Evolutionary conservation across 345 rosid species (phyloP).

Genomic region (Crucihimalaya himalaica): DNA sequence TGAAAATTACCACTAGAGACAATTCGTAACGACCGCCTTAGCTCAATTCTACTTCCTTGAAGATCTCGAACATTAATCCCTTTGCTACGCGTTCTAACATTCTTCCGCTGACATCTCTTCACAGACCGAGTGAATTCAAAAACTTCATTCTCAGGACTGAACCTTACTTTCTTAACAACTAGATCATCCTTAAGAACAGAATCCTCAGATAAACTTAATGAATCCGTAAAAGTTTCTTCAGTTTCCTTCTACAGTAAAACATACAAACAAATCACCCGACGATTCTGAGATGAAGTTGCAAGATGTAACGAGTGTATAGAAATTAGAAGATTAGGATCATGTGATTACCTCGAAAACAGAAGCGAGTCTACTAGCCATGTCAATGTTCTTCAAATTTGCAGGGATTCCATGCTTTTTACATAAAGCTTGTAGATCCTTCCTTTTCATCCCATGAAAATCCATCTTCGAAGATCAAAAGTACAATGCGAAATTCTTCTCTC

Average conservation of each 20-base stretch:
- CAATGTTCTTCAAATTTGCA: conserved; percentile 53
- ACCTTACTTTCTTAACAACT: conserved; percentile 56
- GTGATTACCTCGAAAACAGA: conserved; percentile 44
- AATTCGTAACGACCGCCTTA: conserved; percentile 10
- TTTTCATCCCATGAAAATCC: conserved; percentile 54
- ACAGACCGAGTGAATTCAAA: conserved; percentile 48
- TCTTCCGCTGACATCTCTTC: conserved; percentile 17
- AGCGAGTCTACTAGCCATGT: conserved; percentile 55
- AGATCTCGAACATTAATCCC: not conserved
- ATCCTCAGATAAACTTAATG: conserved; percentile 6
- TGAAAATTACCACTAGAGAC: not conserved
- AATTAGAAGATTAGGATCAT: not conserved
- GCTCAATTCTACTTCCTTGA: conserved; percentile 9
- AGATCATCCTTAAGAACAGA: not conserved
- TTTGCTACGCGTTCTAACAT: conserved; percentile 2
- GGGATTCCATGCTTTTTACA: conserved; percentile 67
- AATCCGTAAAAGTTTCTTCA: conserved; percentile 18
- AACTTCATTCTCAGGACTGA: conserved; percentile 55
- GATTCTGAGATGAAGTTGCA: not conserved
- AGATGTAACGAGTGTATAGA: not conserved
- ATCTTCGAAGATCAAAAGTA: conserved; percentile 15
- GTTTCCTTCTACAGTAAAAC: conserved; percentile 33
- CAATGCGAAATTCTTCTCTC: not conserved
- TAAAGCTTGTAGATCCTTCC: conserved; percentile 57
- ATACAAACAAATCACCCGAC: not conserved